phyloP scores from a whole-genome alignment of 306 rosid species.

The Boehmeria nivea region DNA sequence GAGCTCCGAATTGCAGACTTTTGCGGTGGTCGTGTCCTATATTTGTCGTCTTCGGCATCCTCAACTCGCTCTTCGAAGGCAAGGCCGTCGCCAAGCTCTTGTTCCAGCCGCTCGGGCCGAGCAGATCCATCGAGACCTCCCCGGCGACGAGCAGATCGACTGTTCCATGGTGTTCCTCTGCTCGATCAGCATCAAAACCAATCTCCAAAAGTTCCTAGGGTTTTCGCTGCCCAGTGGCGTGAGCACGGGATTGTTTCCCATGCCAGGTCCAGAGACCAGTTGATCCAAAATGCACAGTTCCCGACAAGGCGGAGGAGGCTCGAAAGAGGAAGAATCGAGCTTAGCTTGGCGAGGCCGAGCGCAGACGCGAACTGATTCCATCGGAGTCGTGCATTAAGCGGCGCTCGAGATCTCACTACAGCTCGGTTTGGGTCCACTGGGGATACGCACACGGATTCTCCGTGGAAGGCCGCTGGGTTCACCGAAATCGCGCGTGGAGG shows the following conservation, averaged over 20 bases:
- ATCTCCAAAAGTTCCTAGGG: constrained; percentile 94
- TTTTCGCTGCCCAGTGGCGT: constrained; percentile 93
- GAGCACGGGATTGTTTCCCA: constrained; percentile 73
- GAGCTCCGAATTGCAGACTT: too few species aligned
- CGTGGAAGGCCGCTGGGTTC: too few species aligned
- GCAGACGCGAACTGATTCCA: too few species aligned
- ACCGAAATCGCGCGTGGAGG: too few species aligned
- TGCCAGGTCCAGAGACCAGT: constrained; percentile 90
- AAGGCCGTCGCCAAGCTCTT: constrained; percentile 86
- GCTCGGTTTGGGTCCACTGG: too few species aligned
- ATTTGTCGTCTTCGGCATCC: constrained; percentile 84
- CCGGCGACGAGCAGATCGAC: constrained; percentile 78
- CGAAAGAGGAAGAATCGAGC: too few species aligned
- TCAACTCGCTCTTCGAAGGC: constrained; percentile 90
- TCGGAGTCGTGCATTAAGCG: too few species aligned
- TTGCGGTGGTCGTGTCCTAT: constrained; percentile 98
- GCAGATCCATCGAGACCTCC: constrained; percentile 93
- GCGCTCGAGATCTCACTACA: too few species aligned
- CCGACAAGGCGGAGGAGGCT: too few species aligned
- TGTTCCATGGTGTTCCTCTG: constrained; percentile 98
- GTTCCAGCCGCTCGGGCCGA: constrained; percentile 68
- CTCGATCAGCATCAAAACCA: constrained; percentile 86
- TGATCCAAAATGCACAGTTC: too few species aligned
- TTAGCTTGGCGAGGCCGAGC: too few species aligned
- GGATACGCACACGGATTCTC: too few species aligned